Percentiles rank a stretch among this genome's conserved stretches.
Evolutionary conservation across 2,329 filamentous ascomycete species (phyloP).

Genomic region (Colletotrichum lindemuthianum): DNA sequence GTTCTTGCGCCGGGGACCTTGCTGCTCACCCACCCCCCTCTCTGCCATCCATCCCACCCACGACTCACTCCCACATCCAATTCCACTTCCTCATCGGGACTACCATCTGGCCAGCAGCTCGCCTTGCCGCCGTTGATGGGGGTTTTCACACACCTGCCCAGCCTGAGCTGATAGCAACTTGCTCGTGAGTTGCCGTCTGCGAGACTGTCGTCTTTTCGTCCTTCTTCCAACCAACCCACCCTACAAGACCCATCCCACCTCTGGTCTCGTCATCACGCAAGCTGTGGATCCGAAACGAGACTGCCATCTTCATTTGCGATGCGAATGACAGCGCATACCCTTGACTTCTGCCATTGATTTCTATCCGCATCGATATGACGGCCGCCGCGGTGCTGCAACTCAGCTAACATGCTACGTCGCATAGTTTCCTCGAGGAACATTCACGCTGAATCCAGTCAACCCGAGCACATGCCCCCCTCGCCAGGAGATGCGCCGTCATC

Average conservation of each 20-base stretch:
- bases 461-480: constrained; percentile 67
- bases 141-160: constrained; percentile 13
- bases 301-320: constrained; percentile 18
- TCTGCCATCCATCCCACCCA: constrained; percentile 17
- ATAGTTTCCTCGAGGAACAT: constrained; percentile 22
- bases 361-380: constrained; percentile 24
- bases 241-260: not conserved
- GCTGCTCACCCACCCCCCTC: constrained; percentile 8
- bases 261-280: constrained; percentile 5
- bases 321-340: constrained; percentile 22
- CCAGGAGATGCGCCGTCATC: constrained; percentile 66
- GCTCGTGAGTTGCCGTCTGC: constrained; percentile 20
- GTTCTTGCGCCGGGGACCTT: constrained; percentile 31
- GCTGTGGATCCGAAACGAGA: constrained; percentile 19
- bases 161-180: constrained; percentile 23
- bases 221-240: no score
- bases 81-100: constrained; percentile 25
- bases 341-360: not conserved
- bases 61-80: constrained; percentile 13
- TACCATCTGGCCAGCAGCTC: constrained; percentile 31
- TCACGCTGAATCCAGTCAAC: constrained; percentile 21
- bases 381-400: constrained; percentile 1
- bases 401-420: constrained; percentile 36
- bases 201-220: not conserved
- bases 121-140: constrained; percentile 29